phyloP scores from a whole-genome alignment of 2,329 filamentous ascomycete genomes.

The Tetracladium maxilliforme region DNA sequence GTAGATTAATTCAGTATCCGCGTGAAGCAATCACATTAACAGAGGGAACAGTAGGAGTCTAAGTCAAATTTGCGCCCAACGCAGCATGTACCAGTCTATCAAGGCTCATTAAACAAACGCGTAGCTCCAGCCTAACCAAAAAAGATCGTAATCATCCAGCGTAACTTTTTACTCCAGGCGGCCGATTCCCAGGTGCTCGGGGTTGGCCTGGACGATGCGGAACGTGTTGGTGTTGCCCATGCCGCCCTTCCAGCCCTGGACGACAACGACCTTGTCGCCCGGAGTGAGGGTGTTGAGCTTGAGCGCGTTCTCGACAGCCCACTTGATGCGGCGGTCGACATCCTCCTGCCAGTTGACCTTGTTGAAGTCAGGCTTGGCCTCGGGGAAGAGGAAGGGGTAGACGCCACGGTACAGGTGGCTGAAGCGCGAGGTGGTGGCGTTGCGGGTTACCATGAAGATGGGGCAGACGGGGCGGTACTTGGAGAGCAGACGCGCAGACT shows the following conservation, averaged over 20 bases:
- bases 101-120: no score
- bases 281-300: conserved; percentile 61
- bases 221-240: conserved; percentile 82
- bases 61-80: no score
- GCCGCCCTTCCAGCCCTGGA: conserved; percentile 83
- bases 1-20: no score
- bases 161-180: no score
- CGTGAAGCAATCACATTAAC: no score
- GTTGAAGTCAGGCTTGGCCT: conserved; percentile 88
- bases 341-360: conserved; percentile 96
- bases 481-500: conserved; percentile 86
- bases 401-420: conserved; percentile 94
- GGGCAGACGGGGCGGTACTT: conserved; percentile 99
- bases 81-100: no score
- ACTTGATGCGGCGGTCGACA: conserved; percentile 93
- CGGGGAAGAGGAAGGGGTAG: conserved; percentile 90
- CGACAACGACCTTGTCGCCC: conserved; percentile 66
- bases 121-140: no score
- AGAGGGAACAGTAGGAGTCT: no score
- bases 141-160: no score
- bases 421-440: conserved; percentile 70
- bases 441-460: conserved; percentile 98
- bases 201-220: conserved; percentile 16
- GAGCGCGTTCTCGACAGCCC: conserved; percentile 80
- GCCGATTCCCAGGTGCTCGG: conserved; percentile 11